phyloP scores from a whole-genome alignment of 1,284 basidiomycete species.

The Agaricales sp. region DNA sequence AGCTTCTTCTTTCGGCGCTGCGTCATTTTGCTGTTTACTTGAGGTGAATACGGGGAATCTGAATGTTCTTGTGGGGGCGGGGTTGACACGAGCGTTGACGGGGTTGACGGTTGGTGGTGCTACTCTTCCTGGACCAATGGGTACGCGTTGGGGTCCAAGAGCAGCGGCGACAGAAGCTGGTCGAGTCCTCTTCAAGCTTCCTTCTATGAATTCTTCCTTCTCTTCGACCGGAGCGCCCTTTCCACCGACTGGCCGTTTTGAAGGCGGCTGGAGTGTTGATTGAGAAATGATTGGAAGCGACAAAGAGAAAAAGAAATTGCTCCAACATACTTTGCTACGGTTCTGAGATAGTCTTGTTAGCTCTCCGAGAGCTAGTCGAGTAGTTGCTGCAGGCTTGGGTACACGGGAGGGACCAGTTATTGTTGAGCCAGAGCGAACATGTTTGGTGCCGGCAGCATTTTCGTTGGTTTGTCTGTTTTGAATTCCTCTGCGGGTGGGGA shows the following conservation, averaged over 20 bases:
- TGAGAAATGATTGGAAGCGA: background rate
- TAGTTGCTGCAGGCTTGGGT: background rate
- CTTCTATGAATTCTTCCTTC: background rate
- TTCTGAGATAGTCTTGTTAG: background rate
- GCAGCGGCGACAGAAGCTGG: conserved; percentile 49
- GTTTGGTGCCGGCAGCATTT: background rate
- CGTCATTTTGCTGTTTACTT: conserved; percentile 25
- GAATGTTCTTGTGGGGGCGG: conserved; percentile 13
- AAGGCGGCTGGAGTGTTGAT: background rate
- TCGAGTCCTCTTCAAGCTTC: background rate
- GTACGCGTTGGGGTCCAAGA: conserved; percentile 50
- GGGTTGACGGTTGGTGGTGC: conserved; percentile 27
- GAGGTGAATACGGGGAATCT: conserved; percentile 16
- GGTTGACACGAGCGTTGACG: conserved; percentile 25
- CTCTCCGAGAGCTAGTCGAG: background rate
- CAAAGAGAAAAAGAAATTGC: background rate
- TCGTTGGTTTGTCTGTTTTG: background rate
- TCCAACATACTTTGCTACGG: background rate
- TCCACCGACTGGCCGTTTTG: background rate
- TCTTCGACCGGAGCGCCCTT: no score
- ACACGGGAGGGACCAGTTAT: background rate
- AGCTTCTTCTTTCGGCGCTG: conserved; percentile 17
- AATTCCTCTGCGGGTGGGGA: background rate
- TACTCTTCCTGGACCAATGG: conserved; percentile 45
- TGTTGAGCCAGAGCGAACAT: background rate